Evolutionary conservation across 352 stramenopile species (phyloP).

Genomic region (Phytophthora ramorum): DNA sequence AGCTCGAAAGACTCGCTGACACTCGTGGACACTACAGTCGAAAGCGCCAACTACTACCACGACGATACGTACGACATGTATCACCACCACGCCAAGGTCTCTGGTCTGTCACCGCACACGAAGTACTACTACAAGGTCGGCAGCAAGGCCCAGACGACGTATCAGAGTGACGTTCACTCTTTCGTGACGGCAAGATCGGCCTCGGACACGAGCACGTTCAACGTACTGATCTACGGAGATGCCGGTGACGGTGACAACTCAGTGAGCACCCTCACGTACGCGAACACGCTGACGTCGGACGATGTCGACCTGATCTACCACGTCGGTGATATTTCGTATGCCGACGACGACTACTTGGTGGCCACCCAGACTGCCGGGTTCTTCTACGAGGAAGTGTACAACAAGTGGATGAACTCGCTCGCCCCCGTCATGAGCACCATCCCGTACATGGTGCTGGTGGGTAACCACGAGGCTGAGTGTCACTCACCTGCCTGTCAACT

Average conservation of each 20-base stretch:
- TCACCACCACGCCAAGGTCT: constrained; percentile 54
- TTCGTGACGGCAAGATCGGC: constrained; percentile 43
- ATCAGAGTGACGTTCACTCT: constrained; percentile 32
- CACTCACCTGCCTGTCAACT: constrained; percentile 40
- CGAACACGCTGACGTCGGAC: constrained; percentile 39
- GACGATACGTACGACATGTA: constrained; percentile 53
- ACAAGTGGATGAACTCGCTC: constrained; percentile 72
- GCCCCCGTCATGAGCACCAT: constrained; percentile 39
- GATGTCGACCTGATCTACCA: constrained; percentile 42
- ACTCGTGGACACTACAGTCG: constrained; percentile 23
- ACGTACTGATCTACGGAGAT: constrained; percentile 41
- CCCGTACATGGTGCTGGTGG: constrained; percentile 77
- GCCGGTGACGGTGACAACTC: constrained; percentile 34
- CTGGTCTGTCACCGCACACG: constrained; percentile 38
- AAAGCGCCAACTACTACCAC: constrained; percentile 43
- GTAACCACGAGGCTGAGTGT: constrained; percentile 77
- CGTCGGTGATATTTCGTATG: constrained; percentile 45
- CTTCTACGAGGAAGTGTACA: no score
- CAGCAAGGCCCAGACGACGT: constrained; percentile 21
- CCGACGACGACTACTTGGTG: constrained; percentile 36
- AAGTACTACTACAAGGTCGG: constrained; percentile 49
- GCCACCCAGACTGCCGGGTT: constrained; percentile 19
- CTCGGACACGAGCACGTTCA: constrained; percentile 33
- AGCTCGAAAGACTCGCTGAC: constrained; percentile 5
- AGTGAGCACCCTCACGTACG: constrained; percentile 30